Percentiles rank a stretch among this genome's conserved stretches.
Evolutionary conservation across 2,329 filamentous ascomycete genomes (phyloP).

Genomic region (Beauveria sp.): DNA sequence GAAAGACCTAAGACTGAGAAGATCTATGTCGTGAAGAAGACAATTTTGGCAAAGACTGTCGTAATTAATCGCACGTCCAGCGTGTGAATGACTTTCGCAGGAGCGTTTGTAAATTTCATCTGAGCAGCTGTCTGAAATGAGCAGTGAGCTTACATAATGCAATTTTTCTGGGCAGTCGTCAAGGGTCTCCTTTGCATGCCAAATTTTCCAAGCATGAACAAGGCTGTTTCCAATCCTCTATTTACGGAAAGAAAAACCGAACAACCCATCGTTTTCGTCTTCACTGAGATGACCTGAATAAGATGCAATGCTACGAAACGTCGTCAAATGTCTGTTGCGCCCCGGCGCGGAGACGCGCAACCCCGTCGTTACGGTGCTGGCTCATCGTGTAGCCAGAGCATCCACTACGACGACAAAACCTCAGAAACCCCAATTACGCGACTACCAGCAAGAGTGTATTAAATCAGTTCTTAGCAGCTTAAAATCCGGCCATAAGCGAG

Average conservation of each 20-base stretch:
- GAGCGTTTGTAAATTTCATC: not conserved
- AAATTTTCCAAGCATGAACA: not conserved
- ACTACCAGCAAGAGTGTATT: constrained; percentile 91
- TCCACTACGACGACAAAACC: constrained; percentile 4
- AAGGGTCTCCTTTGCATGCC: not conserved
- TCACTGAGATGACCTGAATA: constrained; percentile 3
- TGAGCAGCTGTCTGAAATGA: not conserved
- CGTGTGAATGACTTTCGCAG: not conserved
- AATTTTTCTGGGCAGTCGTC: not conserved
- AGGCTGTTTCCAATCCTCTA: not conserved
- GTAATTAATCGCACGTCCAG: not conserved
- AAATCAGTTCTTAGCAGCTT: constrained; percentile 67
- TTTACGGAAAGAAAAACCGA: not conserved
- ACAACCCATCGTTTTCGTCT: not conserved
- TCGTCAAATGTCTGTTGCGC: constrained; percentile 22
- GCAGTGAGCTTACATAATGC: constrained; percentile 6
- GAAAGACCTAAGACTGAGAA: too few relatives aligned
- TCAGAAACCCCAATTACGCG: constrained; percentile 51
- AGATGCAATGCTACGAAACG: constrained; percentile 31
- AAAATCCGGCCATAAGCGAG: constrained; percentile 62
- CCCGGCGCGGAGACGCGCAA: constrained; percentile 12
- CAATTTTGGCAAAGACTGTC: not conserved
- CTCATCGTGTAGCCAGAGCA: constrained; percentile 7
- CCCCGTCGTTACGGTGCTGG: constrained; percentile 5
- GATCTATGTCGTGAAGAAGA: too few relatives aligned